Evolutionary conservation across 2,329 filamentous ascomycete genomes (phyloP).

Genomic region (Fusarium temperatum): DNA sequence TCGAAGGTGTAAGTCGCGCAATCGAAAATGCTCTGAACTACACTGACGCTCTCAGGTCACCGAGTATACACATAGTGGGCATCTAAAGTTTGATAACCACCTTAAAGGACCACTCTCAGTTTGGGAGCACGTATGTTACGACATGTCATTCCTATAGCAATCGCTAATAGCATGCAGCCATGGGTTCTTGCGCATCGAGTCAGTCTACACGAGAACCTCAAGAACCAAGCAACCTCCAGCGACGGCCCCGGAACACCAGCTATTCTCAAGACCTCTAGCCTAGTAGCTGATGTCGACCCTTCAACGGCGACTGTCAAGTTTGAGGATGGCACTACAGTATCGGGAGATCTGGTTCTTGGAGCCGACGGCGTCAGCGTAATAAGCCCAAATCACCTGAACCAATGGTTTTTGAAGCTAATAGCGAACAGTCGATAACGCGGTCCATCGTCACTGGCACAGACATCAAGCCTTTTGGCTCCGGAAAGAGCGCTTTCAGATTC

Average conservation of each 20-base stretch:
- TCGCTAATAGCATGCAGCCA: constrained; percentile 11
- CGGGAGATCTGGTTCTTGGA: constrained; percentile 61
- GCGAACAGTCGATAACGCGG: constrained; percentile 34
- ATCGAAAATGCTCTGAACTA: fast-evolving
- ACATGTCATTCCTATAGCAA: fast-evolving
- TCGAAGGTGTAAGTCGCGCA: constrained; percentile 37
- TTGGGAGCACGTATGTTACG: constrained; percentile 53
- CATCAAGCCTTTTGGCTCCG: constrained; percentile 52
- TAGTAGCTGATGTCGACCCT: constrained; percentile 55
- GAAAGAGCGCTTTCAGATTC: constrained; percentile 66
- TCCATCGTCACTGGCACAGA: constrained; percentile 31
- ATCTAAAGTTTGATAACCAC: constrained; percentile 48
- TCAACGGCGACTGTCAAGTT: constrained; percentile 53
- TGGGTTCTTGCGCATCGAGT: constrained; percentile 63
- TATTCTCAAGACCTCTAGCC: constrained; percentile 51
- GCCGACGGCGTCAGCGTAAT: constrained; percentile 63
- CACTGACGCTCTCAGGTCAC: constrained; percentile 33
- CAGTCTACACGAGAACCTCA: constrained; percentile 60
- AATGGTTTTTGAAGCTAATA: background rate
- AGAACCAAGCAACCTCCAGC: constrained; percentile 51
- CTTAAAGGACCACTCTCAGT: constrained; percentile 48
- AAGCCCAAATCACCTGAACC: fast-evolving
- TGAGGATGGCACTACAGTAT: constrained; percentile 53
- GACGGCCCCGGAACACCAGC: constrained; percentile 50
- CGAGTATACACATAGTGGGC: constrained; percentile 51